Base-by-base conservation (phyloP, 129 eudicot genomes). In the Oenanthe sinensis region DNA sequence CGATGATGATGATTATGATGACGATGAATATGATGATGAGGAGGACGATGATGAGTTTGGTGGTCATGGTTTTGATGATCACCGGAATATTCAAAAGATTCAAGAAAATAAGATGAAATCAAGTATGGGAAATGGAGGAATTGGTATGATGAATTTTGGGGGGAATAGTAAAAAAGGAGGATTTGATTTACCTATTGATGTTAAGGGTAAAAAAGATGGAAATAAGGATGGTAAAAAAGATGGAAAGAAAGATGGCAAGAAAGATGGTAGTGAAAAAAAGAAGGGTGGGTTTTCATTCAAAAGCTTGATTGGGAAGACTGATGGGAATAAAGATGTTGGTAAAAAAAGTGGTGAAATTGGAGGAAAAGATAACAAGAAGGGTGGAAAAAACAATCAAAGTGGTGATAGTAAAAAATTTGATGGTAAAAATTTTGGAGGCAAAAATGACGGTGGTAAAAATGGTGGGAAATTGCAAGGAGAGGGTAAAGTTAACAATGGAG, bases 191-290 rank as follows among this genome's bases (percentile, higher is more conserved):
- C 86, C 90, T 58, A 78, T 82, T 45, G 84, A 89, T 45, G 55
- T 81, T 70, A 88, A 85, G 89, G 47, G 86, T 84, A 88, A 86
- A 80, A 85, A 87, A 78, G 91, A 93, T 55, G 90, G 85, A 80
- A 39, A 42, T 30, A 84, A 83, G 77, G 89, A 86, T 39, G 89
- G 93, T 13, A 72, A 72, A 26, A 84, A 83, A 69, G 81, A 77
- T 22, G 92, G 92, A 9, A 83, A 79, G 37, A 78, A 81, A 75
- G 88, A 86, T 76, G 84, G 75, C 20, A 87, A 85, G 75, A 85
- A 81, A 46, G 80, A 79, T 9, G 79, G 75, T 15, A 85, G 71
- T 5, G 54, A 24, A 14, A 73, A 73, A 13, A 73, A 74, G 42
- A 74, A 73, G 76, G 54, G 77, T 46, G 77, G 77, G 20, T 74